These are phyloP conservation scores for Cryptococcus floricola DNA, from an alignment of 1,284 basidiomycete species.

Conservation along the genomic window DNA sequence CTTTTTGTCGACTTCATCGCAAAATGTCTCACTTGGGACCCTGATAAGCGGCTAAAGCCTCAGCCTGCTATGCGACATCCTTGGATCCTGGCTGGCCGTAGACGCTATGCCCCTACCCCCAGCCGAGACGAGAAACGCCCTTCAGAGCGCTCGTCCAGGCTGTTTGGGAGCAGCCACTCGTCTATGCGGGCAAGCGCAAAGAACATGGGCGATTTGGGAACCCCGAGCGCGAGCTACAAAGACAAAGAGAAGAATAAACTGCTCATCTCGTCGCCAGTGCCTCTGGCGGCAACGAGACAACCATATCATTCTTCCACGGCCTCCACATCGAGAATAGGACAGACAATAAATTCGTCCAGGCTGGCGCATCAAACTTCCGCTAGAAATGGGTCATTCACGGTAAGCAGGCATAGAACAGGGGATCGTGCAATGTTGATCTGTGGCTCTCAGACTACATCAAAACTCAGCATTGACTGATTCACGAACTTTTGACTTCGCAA, in stretches of 20 bases:
- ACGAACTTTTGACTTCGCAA: not conserved
- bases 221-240: not conserved
- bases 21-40: constrained; percentile 97
- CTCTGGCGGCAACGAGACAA: constrained; percentile 34
- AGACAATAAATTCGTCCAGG: constrained; percentile 14
- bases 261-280: constrained; percentile 44
- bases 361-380: constrained; percentile 8
- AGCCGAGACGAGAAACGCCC: constrained; percentile 4
- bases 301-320: constrained; percentile 6
- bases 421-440: not conserved
- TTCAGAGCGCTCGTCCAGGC: not conserved
- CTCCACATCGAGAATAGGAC: constrained; percentile 20
- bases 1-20: constrained; percentile 67
- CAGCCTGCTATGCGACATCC: constrained; percentile 88
- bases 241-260: constrained; percentile 8
- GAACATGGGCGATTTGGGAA: constrained; percentile 1
- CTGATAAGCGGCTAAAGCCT: constrained; percentile 90
- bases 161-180: not conserved
- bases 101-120: constrained; percentile 8
- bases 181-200: constrained; percentile 9
- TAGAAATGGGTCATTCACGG: constrained; percentile 7
- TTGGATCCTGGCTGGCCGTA: constrained; percentile 62
- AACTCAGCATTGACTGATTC: constrained; percentile 15
- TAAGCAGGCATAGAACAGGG: not conserved
- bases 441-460: constrained; percentile 5